Conservation (phyloP, 441 rosid species). For the Mallotus japonicus region DNA sequence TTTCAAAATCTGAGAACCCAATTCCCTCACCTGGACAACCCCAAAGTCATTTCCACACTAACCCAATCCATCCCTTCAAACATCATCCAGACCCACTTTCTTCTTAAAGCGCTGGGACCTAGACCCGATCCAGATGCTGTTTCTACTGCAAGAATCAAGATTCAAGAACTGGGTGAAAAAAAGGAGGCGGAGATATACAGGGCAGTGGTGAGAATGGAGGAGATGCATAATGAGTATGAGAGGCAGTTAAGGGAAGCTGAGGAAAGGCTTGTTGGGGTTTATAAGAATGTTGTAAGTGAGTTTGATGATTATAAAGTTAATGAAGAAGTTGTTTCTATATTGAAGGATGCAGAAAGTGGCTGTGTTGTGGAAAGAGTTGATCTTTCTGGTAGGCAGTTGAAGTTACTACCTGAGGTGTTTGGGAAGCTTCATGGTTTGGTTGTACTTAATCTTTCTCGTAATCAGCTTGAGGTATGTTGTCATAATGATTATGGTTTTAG, state of each 20-base stretch:
- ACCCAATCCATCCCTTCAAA: slow-evolving; percentile 30
- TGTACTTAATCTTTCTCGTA: slow-evolving; percentile 47
- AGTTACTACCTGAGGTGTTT: slow-evolving; percentile 51
- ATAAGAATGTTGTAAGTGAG: slow-evolving; percentile 27
- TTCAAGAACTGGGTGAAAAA: slow-evolving; percentile 28
- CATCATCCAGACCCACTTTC: slow-evolving; percentile 30
- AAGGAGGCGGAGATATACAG: slow-evolving; percentile 34
- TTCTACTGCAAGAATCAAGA: slow-evolving; percentile 38
- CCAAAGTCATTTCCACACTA: slow-evolving; percentile 26
- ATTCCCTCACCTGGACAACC: slow-evolving; percentile 31
- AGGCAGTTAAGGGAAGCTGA: slow-evolving; percentile 42
- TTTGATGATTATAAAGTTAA: slow-evolving; percentile 27
- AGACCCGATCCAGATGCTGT: slow-evolving; percentile 44
- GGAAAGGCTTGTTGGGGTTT: slow-evolving; percentile 40
- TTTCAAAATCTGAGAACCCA: slow-evolving; percentile 18
- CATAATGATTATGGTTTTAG: background rate
- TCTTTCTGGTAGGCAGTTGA: slow-evolving; percentile 46
- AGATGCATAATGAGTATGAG: slow-evolving; percentile 42
- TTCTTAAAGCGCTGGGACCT: slow-evolving; percentile 38
- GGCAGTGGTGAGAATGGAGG: slow-evolving; percentile 45
- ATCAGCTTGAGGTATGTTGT: slow-evolving; percentile 44
- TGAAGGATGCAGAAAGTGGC: slow-evolving; percentile 39
- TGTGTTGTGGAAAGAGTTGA: slow-evolving; percentile 43
- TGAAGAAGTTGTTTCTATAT: slow-evolving; percentile 42
- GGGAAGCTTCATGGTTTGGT: slow-evolving; percentile 47